Evolutionary conservation across 2,329 filamentous ascomycete species (phyloP).

Genomic region (Pleoardoris graminearum): DNA sequence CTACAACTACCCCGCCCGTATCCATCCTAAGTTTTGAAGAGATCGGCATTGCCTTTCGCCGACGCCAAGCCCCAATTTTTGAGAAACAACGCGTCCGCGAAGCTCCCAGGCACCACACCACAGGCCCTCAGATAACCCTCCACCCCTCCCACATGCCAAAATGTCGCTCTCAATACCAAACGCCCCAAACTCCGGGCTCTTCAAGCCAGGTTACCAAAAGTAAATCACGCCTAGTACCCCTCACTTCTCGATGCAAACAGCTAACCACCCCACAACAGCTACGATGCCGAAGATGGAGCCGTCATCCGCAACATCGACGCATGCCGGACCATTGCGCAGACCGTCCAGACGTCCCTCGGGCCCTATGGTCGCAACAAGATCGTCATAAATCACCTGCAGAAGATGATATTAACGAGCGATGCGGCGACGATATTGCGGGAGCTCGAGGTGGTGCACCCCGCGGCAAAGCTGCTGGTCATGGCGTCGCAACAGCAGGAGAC

Average conservation of each 20-base stretch:
- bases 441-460: constrained; percentile 96
- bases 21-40: background rate
- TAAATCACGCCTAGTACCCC: constrained; percentile 53
- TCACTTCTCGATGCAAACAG: constrained; percentile 19
- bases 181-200: constrained; percentile 89
- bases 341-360: constrained; percentile 94
- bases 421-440: constrained; percentile 96
- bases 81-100: constrained; percentile 34
- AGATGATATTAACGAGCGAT: constrained; percentile 99
- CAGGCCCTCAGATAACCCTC: constrained; percentile 37
- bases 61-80: constrained; percentile 18
- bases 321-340: constrained; percentile 92
- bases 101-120: constrained; percentile 32
- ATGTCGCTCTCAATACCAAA: constrained; percentile 98
- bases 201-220: constrained; percentile 97
- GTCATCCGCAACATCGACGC: constrained; percentile 98
- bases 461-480: constrained; percentile 97
- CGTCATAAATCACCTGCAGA: constrained; percentile 99
- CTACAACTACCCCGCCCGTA: background rate
- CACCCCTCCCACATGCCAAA: constrained; percentile 30
- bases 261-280: constrained; percentile 63
- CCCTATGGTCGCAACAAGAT: constrained; percentile 99
- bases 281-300: constrained; percentile 98
- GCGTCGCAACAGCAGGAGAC: constrained; percentile 98
- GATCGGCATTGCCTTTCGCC: constrained; percentile 4